A percentile compares a stretch with the other conserved stretches of the same genome.
Conservation (phyloP, 306 rosid genomes). For the Ceratonia siliqua region DNA sequence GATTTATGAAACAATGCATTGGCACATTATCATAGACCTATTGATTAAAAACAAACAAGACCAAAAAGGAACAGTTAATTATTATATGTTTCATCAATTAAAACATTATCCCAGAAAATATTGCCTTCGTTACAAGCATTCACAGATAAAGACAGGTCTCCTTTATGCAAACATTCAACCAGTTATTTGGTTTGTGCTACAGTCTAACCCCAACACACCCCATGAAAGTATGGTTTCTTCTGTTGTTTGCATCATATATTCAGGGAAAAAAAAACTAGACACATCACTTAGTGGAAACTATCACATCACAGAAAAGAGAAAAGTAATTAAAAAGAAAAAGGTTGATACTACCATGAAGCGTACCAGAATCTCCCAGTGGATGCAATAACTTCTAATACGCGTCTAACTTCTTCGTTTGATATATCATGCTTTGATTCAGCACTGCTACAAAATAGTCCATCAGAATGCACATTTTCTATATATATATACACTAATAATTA, state of each 20-base stretch:
- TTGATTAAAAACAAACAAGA: background rate
- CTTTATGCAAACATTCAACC: background rate
- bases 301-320: background rate
- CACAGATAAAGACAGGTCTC: background rate
- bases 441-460: conserved; percentile 19
- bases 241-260: background rate
- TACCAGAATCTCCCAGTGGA: conserved; percentile 50
- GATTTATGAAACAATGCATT: background rate
- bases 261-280: background rate
- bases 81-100: background rate
- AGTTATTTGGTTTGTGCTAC: background rate
- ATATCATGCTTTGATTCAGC: conserved; percentile 25
- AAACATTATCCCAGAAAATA: background rate
- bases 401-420: conserved; percentile 36
- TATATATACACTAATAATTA: background rate
- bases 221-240: background rate
- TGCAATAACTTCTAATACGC: conserved; percentile 44
- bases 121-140: background rate
- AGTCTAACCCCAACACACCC: background rate
- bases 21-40: background rate
- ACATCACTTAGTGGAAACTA: background rate
- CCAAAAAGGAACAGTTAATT: background rate
- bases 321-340: background rate
- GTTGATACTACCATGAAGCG: background rate
- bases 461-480: background rate